A percentile compares a stretch with the other conserved stretches of the same genome.
Evolutionary conservation across 2,329 filamentous ascomycete genomes (phyloP).

Genomic region (Epichloe coenophiala): DNA sequence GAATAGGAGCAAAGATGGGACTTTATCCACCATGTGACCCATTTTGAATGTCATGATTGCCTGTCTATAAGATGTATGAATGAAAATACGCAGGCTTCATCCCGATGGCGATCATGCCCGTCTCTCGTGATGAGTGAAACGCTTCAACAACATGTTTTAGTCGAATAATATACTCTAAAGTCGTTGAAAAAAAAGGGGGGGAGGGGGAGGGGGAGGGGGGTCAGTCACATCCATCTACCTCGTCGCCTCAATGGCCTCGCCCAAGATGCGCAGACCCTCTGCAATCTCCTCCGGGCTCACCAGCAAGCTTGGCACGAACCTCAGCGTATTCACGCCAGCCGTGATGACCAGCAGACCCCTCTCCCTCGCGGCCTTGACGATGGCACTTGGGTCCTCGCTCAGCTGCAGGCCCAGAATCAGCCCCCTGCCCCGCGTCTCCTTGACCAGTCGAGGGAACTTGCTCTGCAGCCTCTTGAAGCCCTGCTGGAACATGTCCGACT

Average conservation of each 20-base stretch:
- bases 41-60: no score
- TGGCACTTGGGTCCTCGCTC: slow-evolving; percentile 52
- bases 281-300: slow-evolving; percentile 72
- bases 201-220: no score
- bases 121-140: no score
- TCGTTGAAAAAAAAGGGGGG: no score
- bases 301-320: slow-evolving; percentile 79
- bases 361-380: slow-evolving; percentile 78
- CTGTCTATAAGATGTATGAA: no score
- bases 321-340: slow-evolving; percentile 78
- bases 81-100: no score
- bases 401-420: slow-evolving; percentile 82
- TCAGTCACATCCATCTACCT: slow-evolving; percentile 11
- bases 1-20: no score
- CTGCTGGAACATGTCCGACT: slow-evolving; percentile 37
- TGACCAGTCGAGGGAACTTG: slow-evolving; percentile 53
- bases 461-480: slow-evolving; percentile 33
- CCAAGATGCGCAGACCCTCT: slow-evolving; percentile 62
- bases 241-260: slow-evolving; percentile 44
- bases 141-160: no score
- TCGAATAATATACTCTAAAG: no score
- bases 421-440: slow-evolving; percentile 69
- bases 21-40: no score
- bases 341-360: slow-evolving; percentile 82
- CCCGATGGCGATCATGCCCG: no score